These are phyloP conservation scores for Sclerotinia borealis DNA, from an alignment of 2,329 filamentous ascomycete species.

Conservation along the genomic window DNA sequence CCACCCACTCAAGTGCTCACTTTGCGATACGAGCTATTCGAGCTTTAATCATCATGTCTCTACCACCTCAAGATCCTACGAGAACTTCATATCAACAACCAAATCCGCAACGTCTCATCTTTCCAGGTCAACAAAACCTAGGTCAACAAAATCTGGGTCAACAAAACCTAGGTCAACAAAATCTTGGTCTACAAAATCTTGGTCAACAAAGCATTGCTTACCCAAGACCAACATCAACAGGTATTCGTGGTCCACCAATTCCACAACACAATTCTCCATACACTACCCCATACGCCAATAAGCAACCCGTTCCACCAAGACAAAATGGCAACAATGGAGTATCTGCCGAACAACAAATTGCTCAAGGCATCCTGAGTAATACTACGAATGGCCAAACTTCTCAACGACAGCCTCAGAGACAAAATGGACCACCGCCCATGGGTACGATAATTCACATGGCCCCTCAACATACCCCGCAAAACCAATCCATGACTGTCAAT, in stretches of 20 bases:
- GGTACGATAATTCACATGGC: conserved; percentile 31
- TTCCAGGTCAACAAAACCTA: conserved; percentile 25
- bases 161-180: no score
- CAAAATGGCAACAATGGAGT: conserved; percentile 25
- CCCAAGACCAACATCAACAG: conserved; percentile 23
- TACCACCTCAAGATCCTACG: conserved; percentile 25
- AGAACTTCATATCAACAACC: conserved; percentile 17
- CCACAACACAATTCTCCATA: conserved; percentile 29
- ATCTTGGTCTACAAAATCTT: no score
- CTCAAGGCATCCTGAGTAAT: conserved; percentile 30
- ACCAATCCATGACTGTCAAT: conserved; percentile 29
- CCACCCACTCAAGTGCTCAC: no score
- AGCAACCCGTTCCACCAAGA: conserved; percentile 21
- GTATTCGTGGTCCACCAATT: conserved; percentile 23
- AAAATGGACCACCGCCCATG: conserved; percentile 25
- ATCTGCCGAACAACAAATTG: conserved; percentile 33
- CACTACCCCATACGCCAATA: conserved; percentile 28
- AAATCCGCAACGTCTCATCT: conserved; percentile 15
- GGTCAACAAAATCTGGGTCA: no score
- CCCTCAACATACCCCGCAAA: conserved; percentile 24
- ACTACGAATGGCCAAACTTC: conserved; percentile 24
- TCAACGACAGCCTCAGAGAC: conserved; percentile 24
- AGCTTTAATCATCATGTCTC: conserved; percentile 24
- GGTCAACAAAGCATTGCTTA: conserved; percentile 23
- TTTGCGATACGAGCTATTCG: conserved; percentile 7